A percentile compares a stretch with the other conserved stretches of the same genome.
Evolutionary conservation across 257 asterid species (phyloP).

Genomic region (Solanum rostratum): DNA sequence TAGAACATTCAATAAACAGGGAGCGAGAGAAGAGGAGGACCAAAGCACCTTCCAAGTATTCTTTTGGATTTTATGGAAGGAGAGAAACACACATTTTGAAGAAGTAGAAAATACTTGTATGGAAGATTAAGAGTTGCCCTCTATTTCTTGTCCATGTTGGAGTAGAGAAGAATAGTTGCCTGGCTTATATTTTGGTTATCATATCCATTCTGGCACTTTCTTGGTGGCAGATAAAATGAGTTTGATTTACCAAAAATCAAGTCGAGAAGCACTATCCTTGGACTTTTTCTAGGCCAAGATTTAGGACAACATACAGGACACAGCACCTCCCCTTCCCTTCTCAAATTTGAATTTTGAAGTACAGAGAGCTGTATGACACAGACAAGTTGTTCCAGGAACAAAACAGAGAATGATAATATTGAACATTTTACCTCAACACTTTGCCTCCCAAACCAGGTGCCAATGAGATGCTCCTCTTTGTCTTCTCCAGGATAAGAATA

Average conservation of each 20-base stretch:
- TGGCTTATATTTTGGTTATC: neutral
- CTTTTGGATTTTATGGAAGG: neutral
- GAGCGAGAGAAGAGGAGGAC: neutral
- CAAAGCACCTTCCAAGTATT: neutral
- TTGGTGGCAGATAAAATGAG: neutral
- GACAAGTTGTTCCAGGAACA: neutral
- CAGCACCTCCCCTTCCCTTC: neutral
- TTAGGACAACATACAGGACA: neutral
- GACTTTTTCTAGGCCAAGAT: neutral
- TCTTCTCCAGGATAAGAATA: constrained; percentile 93
- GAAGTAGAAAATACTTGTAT: neutral
- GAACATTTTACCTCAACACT: constrained; percentile 63
- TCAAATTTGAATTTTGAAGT: neutral
- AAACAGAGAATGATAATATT: neutral
- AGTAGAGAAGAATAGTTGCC: neutral
- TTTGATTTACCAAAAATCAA: neutral
- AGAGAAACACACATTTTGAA: neutral
- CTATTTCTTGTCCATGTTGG: neutral
- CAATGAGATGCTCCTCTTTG: constrained; percentile 76
- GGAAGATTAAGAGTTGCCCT: neutral
- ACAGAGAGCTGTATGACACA: neutral
- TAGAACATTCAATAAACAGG: neutral
- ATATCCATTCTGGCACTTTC: neutral
- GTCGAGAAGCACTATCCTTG: neutral
- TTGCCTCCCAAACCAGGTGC: constrained; percentile 94